A percentile compares a stretch with the other conserved stretches of the same genome.
Evolutionary conservation across 768 basidiomycete genomes (phyloP).

Genomic region (Heimioporus sp.): DNA sequence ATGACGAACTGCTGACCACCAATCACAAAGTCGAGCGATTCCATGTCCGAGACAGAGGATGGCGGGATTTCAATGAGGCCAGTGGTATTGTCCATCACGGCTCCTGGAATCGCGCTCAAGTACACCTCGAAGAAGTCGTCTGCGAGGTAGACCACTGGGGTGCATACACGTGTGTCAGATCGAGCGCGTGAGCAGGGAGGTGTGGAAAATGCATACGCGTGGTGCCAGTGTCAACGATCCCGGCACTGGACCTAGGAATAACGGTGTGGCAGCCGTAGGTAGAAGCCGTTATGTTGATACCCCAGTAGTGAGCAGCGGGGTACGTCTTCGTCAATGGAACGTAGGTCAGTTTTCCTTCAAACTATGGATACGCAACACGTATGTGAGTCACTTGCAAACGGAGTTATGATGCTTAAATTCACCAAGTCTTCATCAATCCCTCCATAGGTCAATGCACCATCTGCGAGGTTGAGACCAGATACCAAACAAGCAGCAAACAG

Average conservation of each 20-base stretch:
- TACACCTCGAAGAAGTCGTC: slow-evolving; percentile 11
- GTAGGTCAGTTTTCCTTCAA: slow-evolving; percentile 20
- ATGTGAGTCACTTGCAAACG: background rate
- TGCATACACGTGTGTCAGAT: background rate
- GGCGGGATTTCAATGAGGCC: slow-evolving; percentile 14
- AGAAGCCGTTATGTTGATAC: slow-evolving; percentile 16
- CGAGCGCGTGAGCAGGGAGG: background rate
- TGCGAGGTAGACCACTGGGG: slow-evolving; percentile 15
- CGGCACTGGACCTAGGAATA: slow-evolving; percentile 16
- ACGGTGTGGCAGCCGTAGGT: slow-evolving; percentile 8
- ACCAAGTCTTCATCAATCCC: slow-evolving; percentile 10
- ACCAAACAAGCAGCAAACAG: background rate
- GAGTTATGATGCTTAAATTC: background rate
- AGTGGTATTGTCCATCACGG: background rate
- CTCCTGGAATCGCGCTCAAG: slow-evolving; percentile 14
- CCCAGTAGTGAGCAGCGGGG: slow-evolving; percentile 21
- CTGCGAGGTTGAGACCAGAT: background rate
- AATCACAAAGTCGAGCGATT: slow-evolving; percentile 13
- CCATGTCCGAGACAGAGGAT: slow-evolving; percentile 10
- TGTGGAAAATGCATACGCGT: slow-evolving; percentile 10
- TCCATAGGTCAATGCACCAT: slow-evolving; percentile 20
- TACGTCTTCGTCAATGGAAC: slow-evolving; percentile 18
- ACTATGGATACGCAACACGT: slow-evolving; percentile 1
- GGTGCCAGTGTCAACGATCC: slow-evolving; percentile 28
- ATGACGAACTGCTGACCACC: slow-evolving; percentile 1